These are phyloP conservation scores for Annulohypoxylon maeteangense DNA, from an alignment of 495 filamentous ascomycete species.

Conservation along the genomic window DNA sequence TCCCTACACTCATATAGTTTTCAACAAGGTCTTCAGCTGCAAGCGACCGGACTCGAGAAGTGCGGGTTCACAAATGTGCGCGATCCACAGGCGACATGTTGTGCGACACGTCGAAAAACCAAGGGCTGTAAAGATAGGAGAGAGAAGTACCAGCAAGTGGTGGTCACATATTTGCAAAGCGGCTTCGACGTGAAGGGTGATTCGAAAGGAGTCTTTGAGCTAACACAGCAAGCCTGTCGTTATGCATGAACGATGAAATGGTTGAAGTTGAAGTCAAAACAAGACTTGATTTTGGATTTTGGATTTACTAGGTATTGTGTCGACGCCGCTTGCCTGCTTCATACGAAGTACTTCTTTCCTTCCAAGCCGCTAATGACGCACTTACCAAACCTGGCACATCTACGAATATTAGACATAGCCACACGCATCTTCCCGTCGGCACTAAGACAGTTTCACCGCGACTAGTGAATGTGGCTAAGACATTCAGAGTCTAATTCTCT, in stretches of 20 bases:
- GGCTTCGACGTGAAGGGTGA: constrained; percentile 46
- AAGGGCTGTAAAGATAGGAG: constrained; percentile 44
- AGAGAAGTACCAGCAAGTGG: constrained; percentile 46
- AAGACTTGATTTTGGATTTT: not conserved
- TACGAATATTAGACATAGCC: not conserved
- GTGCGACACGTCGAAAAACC: constrained; percentile 45
- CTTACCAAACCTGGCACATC: not conserved
- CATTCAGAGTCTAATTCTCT: not conserved
- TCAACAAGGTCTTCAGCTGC: constrained; percentile 33
- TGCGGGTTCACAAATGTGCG: constrained; percentile 38
- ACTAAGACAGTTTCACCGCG: not conserved
- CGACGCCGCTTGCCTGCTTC: not conserved
- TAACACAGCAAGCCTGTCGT: constrained; percentile 50
- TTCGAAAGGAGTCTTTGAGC: constrained; percentile 48
- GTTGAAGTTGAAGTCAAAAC: too few species aligned
- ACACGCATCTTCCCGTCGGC: not conserved
- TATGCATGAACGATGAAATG: too few species aligned
- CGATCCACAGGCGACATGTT: constrained; percentile 46
- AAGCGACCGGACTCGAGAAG: constrained; percentile 46
- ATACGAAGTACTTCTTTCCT: too few species aligned
- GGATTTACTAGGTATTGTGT: too few species aligned
- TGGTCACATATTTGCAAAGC: constrained; percentile 46
- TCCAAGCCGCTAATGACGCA: not conserved
- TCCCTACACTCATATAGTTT: not conserved
- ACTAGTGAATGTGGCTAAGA: not conserved